phyloP scores from a whole-genome alignment of 345 rosid genomes.

The Camelina laxa region DNA sequence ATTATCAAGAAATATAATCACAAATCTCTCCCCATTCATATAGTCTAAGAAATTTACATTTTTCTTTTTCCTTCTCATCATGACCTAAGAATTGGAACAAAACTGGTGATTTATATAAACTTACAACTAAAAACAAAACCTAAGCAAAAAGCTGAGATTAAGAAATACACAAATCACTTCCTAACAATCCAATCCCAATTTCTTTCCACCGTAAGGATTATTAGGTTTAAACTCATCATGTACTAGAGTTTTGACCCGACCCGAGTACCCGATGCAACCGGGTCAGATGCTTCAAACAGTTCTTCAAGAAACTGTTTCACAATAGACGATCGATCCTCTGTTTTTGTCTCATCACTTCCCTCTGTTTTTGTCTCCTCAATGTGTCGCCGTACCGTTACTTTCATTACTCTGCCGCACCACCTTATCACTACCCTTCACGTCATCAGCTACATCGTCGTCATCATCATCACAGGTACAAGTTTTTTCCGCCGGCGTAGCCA shows the following conservation, averaged over 20 bases:
- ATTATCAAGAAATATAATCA: background rate
- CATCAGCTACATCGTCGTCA: conserved; percentile 37
- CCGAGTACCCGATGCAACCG: conserved; percentile 34
- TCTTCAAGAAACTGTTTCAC: conserved; percentile 14
- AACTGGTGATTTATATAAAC: conserved; percentile 24
- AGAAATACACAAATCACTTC: background rate
- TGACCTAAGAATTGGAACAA: conserved; percentile 21
- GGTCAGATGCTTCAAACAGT: conserved; percentile 34
- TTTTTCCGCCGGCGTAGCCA: conserved; percentile 72
- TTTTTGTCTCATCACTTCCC: conserved; percentile 4
- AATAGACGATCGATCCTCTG: conserved; percentile 27
- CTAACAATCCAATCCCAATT: conserved; percentile 25
- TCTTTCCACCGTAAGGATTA: background rate
- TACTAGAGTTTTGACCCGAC: conserved; percentile 35
- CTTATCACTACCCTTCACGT: conserved; percentile 34
- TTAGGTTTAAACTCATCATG: background rate
- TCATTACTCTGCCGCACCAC: conserved; percentile 31
- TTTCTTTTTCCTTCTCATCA: background rate
- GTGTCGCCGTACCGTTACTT: conserved; percentile 9
- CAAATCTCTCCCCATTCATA: conserved; percentile 3
- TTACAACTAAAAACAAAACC: background rate
- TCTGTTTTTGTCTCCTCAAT: conserved; percentile 8
- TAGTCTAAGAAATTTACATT: conserved; percentile 23
- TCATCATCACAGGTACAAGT: conserved; percentile 49
- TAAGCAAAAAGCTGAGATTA: conserved; percentile 19